Conservation (phyloP, 2,329 filamentous ascomycete species). For the Clarireedia paspali region DNA sequence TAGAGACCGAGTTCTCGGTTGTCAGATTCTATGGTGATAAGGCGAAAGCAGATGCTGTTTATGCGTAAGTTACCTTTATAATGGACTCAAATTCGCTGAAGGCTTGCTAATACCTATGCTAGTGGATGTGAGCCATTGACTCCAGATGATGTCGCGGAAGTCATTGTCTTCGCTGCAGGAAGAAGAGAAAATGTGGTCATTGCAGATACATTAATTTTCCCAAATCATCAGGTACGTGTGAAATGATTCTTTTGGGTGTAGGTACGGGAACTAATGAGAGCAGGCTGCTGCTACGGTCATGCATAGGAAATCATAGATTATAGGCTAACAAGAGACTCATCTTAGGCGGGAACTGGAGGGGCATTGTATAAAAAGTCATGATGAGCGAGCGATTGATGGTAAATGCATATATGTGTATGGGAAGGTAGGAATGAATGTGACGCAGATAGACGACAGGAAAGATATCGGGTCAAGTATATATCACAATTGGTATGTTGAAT, state of each 20-base stretch:
- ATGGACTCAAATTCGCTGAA: neutral
- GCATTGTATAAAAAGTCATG: constrained; percentile 24
- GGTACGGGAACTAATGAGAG: constrained; percentile 25
- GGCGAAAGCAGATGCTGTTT: constrained; percentile 81
- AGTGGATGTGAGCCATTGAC: constrained; percentile 76
- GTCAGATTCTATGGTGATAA: constrained; percentile 87
- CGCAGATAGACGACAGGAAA: too few relatives aligned
- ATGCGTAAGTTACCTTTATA: constrained; percentile 51
- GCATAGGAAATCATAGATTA: constrained; percentile 33
- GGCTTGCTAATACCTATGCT: constrained; percentile 9
- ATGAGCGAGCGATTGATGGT: neutral
- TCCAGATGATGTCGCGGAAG: constrained; percentile 83
- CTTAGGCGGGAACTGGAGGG: constrained; percentile 28
- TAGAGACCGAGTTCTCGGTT: constrained; percentile 89
- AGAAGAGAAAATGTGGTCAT: constrained; percentile 85
- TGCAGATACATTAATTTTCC: constrained; percentile 80
- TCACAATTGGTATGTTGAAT: too few relatives aligned
- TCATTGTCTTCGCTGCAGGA: constrained; percentile 78
- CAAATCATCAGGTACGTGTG: constrained; percentile 71
- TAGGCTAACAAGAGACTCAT: constrained; percentile 1
- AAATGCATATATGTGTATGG: neutral
- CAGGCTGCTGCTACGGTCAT: constrained; percentile 36
- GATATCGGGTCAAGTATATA: too few relatives aligned
- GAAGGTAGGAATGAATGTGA: too few relatives aligned
- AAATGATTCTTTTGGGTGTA: constrained; percentile 2